Conservation (phyloP, 495 filamentous ascomycete species). For the Penicillium subrubescens region DNA sequence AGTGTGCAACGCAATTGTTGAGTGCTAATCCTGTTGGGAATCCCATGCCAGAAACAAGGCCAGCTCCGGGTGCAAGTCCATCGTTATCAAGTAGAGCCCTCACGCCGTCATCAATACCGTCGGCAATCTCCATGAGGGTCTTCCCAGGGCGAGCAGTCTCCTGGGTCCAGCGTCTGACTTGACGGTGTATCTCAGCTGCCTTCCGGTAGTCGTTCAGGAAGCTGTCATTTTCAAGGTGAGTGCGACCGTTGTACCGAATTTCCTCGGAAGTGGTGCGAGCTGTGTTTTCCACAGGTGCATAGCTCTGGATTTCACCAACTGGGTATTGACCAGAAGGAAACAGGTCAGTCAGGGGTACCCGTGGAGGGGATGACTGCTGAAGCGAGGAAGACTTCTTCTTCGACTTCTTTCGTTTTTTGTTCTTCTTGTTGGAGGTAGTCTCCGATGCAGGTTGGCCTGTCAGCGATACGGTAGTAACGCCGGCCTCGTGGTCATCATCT, state of each 20-base stretch:
- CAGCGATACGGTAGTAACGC: constrained; percentile 25
- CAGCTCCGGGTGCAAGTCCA: constrained; percentile 79
- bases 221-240: constrained; percentile 52
- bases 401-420: constrained; percentile 57
- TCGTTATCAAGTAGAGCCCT: constrained; percentile 76
- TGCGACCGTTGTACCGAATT: constrained; percentile 51
- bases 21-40: constrained; percentile 87
- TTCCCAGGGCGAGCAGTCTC: constrained; percentile 80
- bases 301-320: constrained; percentile 52
- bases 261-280: constrained; percentile 63
- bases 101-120: constrained; percentile 84
- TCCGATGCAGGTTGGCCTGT: constrained; percentile 10
- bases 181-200: constrained; percentile 71
- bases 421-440: constrained; percentile 36
- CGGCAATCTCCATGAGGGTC: constrained; percentile 77
- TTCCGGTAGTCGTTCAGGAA: constrained; percentile 62
- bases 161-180: constrained; percentile 82
- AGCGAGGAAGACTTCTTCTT: constrained; percentile 48
- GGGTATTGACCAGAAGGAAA: constrained; percentile 56
- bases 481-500: constrained; percentile 40
- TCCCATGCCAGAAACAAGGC: constrained; percentile 77
- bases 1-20: constrained; percentile 89
- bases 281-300: constrained; percentile 50
- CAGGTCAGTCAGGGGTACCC: constrained; percentile 52
- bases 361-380: constrained; percentile 58